Evolutionary conservation across 257 asterid species (phyloP), one percentile per base, ranked within the genome.

Genomic region (Solanum piurae): DNA sequence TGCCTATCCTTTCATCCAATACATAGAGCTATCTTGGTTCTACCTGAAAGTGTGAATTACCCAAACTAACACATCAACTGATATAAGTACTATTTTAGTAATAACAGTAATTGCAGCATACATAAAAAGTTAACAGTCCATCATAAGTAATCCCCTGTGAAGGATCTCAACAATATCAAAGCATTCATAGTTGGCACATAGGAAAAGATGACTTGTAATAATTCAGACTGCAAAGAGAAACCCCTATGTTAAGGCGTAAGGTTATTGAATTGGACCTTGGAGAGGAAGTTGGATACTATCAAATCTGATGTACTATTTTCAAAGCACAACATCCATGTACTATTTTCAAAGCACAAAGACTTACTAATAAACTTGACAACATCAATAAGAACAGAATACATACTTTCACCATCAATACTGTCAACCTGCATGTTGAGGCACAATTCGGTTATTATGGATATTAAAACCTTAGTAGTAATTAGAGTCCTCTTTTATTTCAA

Each of bases 271-370:
- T 91, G 87, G 83, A 97, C 99, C 98, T 95, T 93, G 87, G 98
- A 94, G 75, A 97, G 95, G 86, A 95, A 97, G 89, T 94, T 94
- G 31, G 98, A 91, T 88, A 97, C 95, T 80, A 95, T 95, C 93
- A 93, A 89, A 89, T 95, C 94, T n/a, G 99, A 95, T 69, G 92
- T 77, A 85, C 89, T 95, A 90, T 93, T 93, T 87, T 87, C 29
- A 29, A 29, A 29, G 29, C 29, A 29, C 29, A 29, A 1, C 29
- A 29, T 29, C 29, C 29, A 95, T 69, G 92, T 77, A 85, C 89
- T 95, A 90, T 93, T 93, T 87, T 87, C 86, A 88, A 91, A 95
- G 95, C 96, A 95, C 71, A 97, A 86, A 83, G 90, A 91, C 84
- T 92, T 92, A 88, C 90, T 86, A 84, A 97, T 87, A 87, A 94